Evolutionary conservation across 495 filamentous ascomycete genomes (phyloP).

Genomic region (Pseudevernia furfuracea): DNA sequence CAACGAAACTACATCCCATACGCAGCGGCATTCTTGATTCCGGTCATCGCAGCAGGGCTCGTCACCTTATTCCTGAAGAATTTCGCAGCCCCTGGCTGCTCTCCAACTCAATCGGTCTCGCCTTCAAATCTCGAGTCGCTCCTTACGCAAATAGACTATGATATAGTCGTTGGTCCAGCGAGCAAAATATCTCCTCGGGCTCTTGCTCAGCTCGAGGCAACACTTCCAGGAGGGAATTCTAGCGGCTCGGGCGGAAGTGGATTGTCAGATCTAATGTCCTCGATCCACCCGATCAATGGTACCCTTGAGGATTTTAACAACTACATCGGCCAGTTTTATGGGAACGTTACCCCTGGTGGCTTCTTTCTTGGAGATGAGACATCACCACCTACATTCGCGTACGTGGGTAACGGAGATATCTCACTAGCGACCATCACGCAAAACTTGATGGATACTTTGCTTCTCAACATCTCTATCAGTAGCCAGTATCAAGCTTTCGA

Average conservation of each 20-base stretch:
- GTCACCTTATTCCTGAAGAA: conserved; percentile 62
- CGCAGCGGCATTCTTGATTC: conserved; percentile 60
- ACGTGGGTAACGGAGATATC: conserved; percentile 44
- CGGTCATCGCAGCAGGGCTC: conserved; percentile 65
- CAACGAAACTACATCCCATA: conserved; percentile 70
- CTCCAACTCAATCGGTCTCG: conserved; percentile 37
- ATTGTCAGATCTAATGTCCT: conserved; percentile 21
- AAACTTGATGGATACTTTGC: conserved; percentile 59
- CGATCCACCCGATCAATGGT: conserved; percentile 50
- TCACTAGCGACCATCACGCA: conserved; percentile 57
- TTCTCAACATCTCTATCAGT: conserved; percentile 58
- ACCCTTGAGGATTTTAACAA: conserved; percentile 58
- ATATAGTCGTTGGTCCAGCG: conserved; percentile 56
- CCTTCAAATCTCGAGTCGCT: conserved; percentile 36
- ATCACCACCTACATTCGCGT: conserved; percentile 52
- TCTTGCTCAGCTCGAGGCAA: conserved; percentile 36
- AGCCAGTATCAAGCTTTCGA: conserved; percentile 64
- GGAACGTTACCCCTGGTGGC: conserved; percentile 64
- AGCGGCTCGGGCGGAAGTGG: conserved; percentile 18
- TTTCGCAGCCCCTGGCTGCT: conserved; percentile 51
- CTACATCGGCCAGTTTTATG: conserved; percentile 52
- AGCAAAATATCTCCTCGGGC: conserved; percentile 37
- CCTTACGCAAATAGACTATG: conserved; percentile 32
- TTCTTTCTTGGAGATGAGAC: conserved; percentile 59
- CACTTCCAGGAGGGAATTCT: conserved; percentile 29